These are phyloP conservation scores for Fallopia convolvulus DNA, from an alignment of 148 eudicot genomes.

Conservation along the genomic window DNA sequence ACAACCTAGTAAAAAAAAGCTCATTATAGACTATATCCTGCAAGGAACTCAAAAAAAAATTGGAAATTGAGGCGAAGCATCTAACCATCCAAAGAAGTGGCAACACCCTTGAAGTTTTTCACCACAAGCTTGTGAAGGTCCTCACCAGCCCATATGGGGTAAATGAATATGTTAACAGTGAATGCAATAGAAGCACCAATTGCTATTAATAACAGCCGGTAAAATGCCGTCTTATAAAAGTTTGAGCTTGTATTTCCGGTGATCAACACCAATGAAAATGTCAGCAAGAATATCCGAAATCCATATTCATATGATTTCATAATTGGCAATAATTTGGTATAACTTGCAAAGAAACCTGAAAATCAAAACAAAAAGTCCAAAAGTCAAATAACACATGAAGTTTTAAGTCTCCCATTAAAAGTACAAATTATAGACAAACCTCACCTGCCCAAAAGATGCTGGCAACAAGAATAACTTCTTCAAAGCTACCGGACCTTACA, in stretches of 20 bases:
- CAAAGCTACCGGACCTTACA: conserved; percentile 20
- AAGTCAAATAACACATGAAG: not conserved
- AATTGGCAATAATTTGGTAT: conserved; percentile 37
- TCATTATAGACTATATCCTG: not conserved
- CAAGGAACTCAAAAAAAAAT: not conserved
- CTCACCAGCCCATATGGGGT: conserved; percentile 60
- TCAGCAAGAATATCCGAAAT: conserved; percentile 45
- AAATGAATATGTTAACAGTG: conserved; percentile 35
- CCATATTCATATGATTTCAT: conserved; percentile 46
- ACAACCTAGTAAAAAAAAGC: conserved; percentile 31
- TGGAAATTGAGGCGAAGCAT: not conserved
- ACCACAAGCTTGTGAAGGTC: conserved; percentile 54
- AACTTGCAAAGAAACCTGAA: conserved; percentile 36
- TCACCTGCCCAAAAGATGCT: conserved; percentile 41
- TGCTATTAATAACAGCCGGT: conserved; percentile 35
- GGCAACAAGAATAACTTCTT: conserved; percentile 25
- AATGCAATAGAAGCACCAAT: conserved; percentile 36
- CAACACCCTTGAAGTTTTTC: conserved; percentile 43
- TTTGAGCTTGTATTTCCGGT: conserved; percentile 31
- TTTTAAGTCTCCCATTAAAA: not conserved
- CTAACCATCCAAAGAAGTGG: conserved; percentile 52
- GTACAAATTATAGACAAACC: not conserved
- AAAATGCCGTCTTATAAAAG: conserved; percentile 26
- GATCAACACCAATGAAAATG: conserved; percentile 40
- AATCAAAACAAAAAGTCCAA: conserved; percentile 6